A percentile compares a stretch with the other conserved stretches of the same genome.
Conservation (phyloP, 768 basidiomycete species). For the Kwoniella heveanensis region DNA sequence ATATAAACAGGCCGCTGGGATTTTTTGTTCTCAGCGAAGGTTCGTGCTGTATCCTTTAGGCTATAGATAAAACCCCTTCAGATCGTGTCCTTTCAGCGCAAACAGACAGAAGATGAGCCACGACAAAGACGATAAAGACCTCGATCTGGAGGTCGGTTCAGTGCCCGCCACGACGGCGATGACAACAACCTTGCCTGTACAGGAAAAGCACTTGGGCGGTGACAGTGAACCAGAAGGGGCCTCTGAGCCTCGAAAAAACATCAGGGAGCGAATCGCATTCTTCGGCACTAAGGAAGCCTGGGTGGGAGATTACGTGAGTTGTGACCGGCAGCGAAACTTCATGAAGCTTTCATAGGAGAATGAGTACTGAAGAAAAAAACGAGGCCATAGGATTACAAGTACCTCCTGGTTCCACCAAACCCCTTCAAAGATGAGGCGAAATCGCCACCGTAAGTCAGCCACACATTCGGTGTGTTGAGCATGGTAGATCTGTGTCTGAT, state of each 20-base stretch:
- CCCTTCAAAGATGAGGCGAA: slow-evolving; percentile 2
- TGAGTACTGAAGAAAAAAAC: background rate
- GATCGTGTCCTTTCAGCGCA: too few relatives aligned
- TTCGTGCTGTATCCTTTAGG: too few relatives aligned
- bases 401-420: slow-evolving; percentile 1
- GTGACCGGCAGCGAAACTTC: too few relatives aligned
- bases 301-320: slow-evolving; percentile 9
- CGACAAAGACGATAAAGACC: background rate
- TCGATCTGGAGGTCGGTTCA: background rate
- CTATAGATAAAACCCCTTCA: too few relatives aligned
- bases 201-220: too few relatives aligned
- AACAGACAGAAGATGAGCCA: too few relatives aligned
- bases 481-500: too few relatives aligned
- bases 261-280: background rate
- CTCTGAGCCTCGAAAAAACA: background rate
- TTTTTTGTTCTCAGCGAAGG: too few relatives aligned
- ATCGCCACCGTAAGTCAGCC: slow-evolving; percentile 6
- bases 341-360: background rate
- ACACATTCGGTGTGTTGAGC: too few relatives aligned
- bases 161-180: background rate
- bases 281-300: slow-evolving; percentile 4
- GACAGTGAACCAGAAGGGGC: background rate
- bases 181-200: too few relatives aligned
- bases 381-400: background rate
- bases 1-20: too few relatives aligned